phyloP scores from a whole-genome alignment of 805 yeast genomes.

The Candida chilensis region DNA sequence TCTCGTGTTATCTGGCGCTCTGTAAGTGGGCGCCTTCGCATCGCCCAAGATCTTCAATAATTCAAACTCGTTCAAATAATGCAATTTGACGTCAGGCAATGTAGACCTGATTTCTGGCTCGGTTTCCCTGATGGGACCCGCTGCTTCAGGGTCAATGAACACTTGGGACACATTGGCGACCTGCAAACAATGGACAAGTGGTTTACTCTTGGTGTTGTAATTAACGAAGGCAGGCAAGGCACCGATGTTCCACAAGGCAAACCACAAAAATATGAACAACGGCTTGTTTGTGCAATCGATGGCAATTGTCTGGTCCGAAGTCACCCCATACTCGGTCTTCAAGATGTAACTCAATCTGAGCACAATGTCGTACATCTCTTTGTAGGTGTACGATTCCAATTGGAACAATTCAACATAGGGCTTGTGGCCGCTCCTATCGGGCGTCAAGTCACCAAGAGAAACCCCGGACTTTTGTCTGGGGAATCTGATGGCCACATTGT shows the following conservation, averaged over 20 bases:
- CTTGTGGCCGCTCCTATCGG: conserved; percentile 20
- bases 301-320: conserved; percentile 61
- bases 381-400: conserved; percentile 59
- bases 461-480: conserved; percentile 30
- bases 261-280: conserved; percentile 69
- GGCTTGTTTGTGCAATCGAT: conserved; percentile 79
- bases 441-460: neutral
- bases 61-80: conserved; percentile 43
- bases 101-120: conserved; percentile 25
- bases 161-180: conserved; percentile 57
- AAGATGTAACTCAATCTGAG: conserved; percentile 60
- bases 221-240: conserved; percentile 84
- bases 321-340: conserved; percentile 51
- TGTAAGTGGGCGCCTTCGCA: conserved; percentile 32
- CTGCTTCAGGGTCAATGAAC: conserved; percentile 68
- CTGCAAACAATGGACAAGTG: conserved; percentile 73
- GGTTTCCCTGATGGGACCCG: conserved; percentile 39
- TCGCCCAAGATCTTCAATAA: conserved; percentile 31
- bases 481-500: conserved; percentile 54
- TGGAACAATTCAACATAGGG: conserved; percentile 46
- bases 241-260: conserved; percentile 86
- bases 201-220: conserved; percentile 64
- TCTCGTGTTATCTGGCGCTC: conserved; percentile 51
- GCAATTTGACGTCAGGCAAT: conserved; percentile 26
- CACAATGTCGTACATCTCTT: conserved; percentile 57